Conservation (phyloP, 2,329 filamentous ascomycete genomes). For the Simplicillium sp. region DNA sequence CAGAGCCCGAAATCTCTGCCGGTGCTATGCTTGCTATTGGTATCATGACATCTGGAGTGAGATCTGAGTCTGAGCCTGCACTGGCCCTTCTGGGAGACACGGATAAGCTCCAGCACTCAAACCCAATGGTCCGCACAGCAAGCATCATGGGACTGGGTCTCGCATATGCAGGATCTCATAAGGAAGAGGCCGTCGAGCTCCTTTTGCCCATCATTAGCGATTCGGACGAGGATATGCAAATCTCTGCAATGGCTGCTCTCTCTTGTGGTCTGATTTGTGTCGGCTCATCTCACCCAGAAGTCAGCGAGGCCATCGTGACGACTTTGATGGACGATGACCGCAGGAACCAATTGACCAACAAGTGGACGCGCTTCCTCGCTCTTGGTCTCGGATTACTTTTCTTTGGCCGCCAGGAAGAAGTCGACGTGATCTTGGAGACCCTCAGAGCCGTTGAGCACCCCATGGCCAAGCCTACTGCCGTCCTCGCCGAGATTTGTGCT, state of each 20-base stretch:
- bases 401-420: conserved; percentile 95
- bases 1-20: conserved; percentile 74
- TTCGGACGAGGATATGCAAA: conserved; percentile 80
- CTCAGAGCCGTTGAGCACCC: conserved; percentile 95
- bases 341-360: conserved; percentile 84
- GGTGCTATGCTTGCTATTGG: conserved; percentile 89
- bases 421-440: conserved; percentile 95
- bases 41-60: conserved; percentile 89
- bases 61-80: conserved; percentile 81
- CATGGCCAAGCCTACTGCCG: conserved; percentile 90
- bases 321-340: conserved; percentile 91
- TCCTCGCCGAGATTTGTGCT: conserved; percentile 91
- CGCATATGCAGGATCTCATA: conserved; percentile 89
- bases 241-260: conserved; percentile 91
- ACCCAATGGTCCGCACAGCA: conserved; percentile 66
- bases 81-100: conserved; percentile 75
- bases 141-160: conserved; percentile 95
- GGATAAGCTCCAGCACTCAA: conserved; percentile 72
- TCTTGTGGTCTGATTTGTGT: conserved; percentile 87
- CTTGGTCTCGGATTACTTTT: conserved; percentile 88
- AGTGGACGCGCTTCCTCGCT: conserved; percentile 96
- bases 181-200: conserved; percentile 75
- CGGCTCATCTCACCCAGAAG: conserved; percentile 81
- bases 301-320: conserved; percentile 85
- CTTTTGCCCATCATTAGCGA: conserved; percentile 84